Conservation (phyloP, 169 alveolate genomes). For the Eimeria necatrix region DNA sequence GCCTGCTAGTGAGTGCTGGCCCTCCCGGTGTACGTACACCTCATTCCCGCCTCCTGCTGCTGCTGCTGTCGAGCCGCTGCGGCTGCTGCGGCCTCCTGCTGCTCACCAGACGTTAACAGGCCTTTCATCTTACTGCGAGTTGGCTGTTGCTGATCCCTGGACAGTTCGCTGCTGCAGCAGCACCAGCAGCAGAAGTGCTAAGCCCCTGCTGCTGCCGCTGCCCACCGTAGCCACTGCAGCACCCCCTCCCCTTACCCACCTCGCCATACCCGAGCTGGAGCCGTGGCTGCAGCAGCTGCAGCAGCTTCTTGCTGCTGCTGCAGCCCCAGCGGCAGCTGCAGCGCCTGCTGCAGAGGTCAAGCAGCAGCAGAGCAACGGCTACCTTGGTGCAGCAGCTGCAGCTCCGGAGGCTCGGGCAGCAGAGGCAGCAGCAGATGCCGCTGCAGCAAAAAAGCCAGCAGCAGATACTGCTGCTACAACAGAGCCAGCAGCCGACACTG, state of each 20-base stretch:
- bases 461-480: not conserved
- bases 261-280: slow-evolving; percentile 24
- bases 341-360: not conserved
- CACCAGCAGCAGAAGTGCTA: not conserved
- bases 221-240: slow-evolving; percentile 52
- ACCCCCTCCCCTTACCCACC: slow-evolving; percentile 35
- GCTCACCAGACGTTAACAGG: slow-evolving; percentile 39
- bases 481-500: not conserved
- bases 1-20: not conserved
- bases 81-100: slow-evolving; percentile 36
- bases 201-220: slow-evolving; percentile 27
- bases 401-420: not conserved
- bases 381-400: not conserved
- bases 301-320: not conserved
- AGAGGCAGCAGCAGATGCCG: not conserved
- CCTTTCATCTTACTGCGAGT: slow-evolving; percentile 2
- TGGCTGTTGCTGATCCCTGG: not conserved
- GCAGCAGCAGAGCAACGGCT: not conserved
- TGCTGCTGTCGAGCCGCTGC: not conserved
- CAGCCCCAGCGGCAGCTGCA: not conserved
- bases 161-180: not conserved
- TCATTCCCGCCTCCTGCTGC: slow-evolving; percentile 41
- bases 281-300: slow-evolving; percentile 3
- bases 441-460: not conserved
- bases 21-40: slow-evolving; percentile 10